These are phyloP conservation scores for Grifola frondosa DNA, from an alignment of 1,284 basidiomycete genomes.

Conservation along the genomic window DNA sequence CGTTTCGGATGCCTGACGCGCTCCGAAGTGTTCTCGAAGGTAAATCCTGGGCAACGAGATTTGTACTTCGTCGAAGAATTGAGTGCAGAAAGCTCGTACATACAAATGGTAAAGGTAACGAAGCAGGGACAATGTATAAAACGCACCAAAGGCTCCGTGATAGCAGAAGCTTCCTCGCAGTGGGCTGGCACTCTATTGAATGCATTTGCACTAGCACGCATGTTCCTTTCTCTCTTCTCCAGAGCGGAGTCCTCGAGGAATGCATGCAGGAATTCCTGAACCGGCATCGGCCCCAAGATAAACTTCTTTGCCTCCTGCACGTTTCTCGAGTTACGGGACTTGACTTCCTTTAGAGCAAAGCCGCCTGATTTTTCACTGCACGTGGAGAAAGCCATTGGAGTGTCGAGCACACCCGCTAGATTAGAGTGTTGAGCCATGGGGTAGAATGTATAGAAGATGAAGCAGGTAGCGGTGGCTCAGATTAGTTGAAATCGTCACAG, in stretches of 20 bases:
- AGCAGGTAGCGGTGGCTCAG: too few relatives aligned
- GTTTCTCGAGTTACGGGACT: too few relatives aligned
- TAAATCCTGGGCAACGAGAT: constrained; percentile 9
- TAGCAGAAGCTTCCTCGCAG: not conserved
- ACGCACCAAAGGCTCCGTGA: constrained; percentile 2
- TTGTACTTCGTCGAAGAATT: not conserved
- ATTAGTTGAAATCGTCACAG: too few relatives aligned
- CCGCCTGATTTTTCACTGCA: too few relatives aligned
- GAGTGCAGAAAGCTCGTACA: too few relatives aligned
- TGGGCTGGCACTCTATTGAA: not conserved
- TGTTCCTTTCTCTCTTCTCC: not conserved
- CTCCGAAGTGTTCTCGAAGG: constrained; percentile 6
- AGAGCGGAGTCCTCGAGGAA: not conserved
- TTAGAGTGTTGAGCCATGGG: too few relatives aligned
- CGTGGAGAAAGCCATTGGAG: too few relatives aligned
- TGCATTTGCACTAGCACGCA: not conserved
- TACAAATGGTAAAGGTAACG: not conserved
- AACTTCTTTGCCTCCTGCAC: too few relatives aligned
- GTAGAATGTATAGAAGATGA: too few relatives aligned
- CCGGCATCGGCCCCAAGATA: constrained; percentile 4
- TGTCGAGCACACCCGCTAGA: too few relatives aligned
- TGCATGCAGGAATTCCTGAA: not conserved
- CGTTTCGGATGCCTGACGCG: not conserved
- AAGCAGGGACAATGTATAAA: not conserved
- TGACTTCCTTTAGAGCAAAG: too few relatives aligned